Evolutionary conservation across 2,329 filamentous ascomycete genomes (phyloP).

Genomic region (Trematosphaeria pertusa): DNA sequence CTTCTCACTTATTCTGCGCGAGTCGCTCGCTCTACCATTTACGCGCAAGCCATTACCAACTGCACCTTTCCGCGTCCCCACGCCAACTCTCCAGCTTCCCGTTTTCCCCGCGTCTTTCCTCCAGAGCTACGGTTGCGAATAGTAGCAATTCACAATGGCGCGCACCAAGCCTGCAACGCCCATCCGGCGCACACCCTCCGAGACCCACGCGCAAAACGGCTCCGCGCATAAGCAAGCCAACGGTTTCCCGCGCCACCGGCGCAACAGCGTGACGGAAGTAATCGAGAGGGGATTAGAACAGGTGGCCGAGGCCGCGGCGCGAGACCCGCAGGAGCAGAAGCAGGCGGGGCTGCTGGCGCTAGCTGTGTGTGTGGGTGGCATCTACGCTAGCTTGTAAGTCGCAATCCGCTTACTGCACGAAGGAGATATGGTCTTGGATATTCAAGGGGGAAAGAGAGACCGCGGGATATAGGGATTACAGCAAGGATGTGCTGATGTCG

Average conservation of each 20-base stretch:
- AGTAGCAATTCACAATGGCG: conserved; percentile 40
- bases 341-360: conserved; percentile 73
- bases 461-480: no score
- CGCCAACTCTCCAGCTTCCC: not conserved
- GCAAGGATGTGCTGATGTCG: conserved; percentile 10
- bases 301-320: conserved; percentile 38
- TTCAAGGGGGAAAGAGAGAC: not conserved
- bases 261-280: conserved; percentile 32
- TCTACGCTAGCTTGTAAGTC: conserved; percentile 91
- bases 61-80: not conserved
- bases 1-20: not conserved
- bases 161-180: conserved; percentile 30
- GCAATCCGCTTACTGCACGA: not conserved
- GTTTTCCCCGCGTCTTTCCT: no score
- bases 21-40: not conserved
- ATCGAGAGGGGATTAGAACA: conserved; percentile 41
- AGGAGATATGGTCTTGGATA: not conserved
- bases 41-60: conserved; percentile 6
- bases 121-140: no score
- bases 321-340: conserved; percentile 43
- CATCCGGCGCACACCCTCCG: conserved; percentile 37
- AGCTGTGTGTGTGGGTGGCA: conserved; percentile 86
- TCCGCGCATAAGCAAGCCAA: conserved; percentile 26
- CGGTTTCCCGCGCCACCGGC: conserved; percentile 27
- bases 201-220: conserved; percentile 29